Percentiles rank a stretch among this genome's conserved stretches.
phyloP scores from a whole-genome alignment of 306 rosid species.

The Aeschynomene evenia region DNA sequence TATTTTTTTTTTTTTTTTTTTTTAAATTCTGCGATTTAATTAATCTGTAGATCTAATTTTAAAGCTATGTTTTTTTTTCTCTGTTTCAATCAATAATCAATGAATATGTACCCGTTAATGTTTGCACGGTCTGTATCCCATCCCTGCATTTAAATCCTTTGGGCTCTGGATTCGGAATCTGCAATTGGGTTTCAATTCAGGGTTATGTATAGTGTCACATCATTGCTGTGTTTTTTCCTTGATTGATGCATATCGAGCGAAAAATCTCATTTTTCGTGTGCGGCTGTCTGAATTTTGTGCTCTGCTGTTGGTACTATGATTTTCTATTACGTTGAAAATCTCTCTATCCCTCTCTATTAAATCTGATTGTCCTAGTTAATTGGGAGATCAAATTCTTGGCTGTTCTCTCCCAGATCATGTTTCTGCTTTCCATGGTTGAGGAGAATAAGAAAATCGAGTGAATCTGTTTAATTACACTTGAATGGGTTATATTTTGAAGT shows the following conservation, averaged over 20 bases:
- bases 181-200: constrained; percentile 25
- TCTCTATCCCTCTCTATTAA: not conserved
- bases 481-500: constrained; percentile 4
- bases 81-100: constrained; percentile 25
- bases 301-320: not conserved
- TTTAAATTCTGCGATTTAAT: not conserved
- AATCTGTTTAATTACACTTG: constrained; percentile 13
- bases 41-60: constrained; percentile 27
- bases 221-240: constrained; percentile 17
- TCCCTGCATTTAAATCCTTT: constrained; percentile 4
- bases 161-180: constrained; percentile 18
- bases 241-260: constrained; percentile 20
- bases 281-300: constrained; percentile 1
- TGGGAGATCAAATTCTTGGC: constrained; percentile 2
- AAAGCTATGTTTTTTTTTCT: constrained; percentile 6
- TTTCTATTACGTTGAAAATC: not conserved
- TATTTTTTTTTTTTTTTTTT: not conserved
- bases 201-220: constrained; percentile 6
- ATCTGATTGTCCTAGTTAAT: constrained; percentile 19
- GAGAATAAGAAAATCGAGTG: not conserved
- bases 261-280: not conserved
- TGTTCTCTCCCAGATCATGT: not conserved
- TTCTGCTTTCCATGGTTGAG: not conserved
- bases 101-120: constrained; percentile 15
- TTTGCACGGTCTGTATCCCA: constrained; percentile 1